These are phyloP conservation scores for Excoecaria agallocha DNA, from an alignment of 345 rosid species.

Conservation along the genomic window DNA sequence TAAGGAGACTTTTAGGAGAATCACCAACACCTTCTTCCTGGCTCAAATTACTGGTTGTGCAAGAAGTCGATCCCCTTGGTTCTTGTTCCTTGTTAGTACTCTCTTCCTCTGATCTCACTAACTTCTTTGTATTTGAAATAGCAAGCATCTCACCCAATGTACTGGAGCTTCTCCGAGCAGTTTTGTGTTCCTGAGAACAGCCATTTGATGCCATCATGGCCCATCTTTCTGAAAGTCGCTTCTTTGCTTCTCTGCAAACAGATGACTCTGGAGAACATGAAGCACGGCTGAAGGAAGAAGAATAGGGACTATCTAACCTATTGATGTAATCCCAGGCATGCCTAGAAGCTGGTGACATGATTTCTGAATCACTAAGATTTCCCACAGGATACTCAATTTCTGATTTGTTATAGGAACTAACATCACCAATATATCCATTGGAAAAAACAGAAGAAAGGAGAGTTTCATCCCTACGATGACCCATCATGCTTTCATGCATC, in stretches of 20 bases:
- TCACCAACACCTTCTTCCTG: conserved; percentile 40
- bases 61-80: conserved; percentile 51
- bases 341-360: conserved; percentile 67
- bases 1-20: conserved; percentile 54
- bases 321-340: conserved; percentile 85
- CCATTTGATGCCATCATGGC: conserved; percentile 74
- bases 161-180: conserved; percentile 56
- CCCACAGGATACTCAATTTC: conserved; percentile 53
- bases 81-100: conserved; percentile 38
- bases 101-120: conserved; percentile 39
- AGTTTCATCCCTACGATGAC: conserved; percentile 73
- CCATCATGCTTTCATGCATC: conserved; percentile 49
- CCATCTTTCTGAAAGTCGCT: conserved; percentile 93
- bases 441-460: conserved; percentile 76
- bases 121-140: conserved; percentile 55
- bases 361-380: conserved; percentile 73
- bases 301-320: conserved; percentile 64
- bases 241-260: conserved; percentile 73
- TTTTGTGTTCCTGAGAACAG: conserved; percentile 49
- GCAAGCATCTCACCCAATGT: conserved; percentile 97
- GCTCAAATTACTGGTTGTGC: conserved; percentile 37
- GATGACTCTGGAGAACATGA: conserved; percentile 91
- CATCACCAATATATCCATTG: conserved; percentile 81
- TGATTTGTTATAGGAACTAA: conserved; percentile 75
- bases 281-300: conserved; percentile 64